Conservation (phyloP, 371 early-diverging fungal species). For the Mucor piriformis region DNA sequence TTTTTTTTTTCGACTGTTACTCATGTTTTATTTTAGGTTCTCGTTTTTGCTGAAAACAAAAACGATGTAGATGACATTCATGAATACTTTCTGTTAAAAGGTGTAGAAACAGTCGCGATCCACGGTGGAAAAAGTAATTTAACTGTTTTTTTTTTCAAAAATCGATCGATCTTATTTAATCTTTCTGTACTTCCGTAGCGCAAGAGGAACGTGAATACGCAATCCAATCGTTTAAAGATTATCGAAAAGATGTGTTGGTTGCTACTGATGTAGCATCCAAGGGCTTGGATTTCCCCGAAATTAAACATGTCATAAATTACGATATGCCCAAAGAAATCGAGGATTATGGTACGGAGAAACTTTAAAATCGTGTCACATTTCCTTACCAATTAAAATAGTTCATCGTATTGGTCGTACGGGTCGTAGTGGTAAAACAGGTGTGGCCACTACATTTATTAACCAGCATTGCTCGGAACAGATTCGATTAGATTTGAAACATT, state of each 20-base stretch:
- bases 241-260: conserved; percentile 86
- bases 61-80: conserved; percentile 99
- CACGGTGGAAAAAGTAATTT: conserved; percentile 92
- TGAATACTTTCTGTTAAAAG: conserved; percentile 90
- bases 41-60: conserved; percentile 99
- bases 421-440: conserved; percentile 95
- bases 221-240: conserved; percentile 78
- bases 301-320: conserved; percentile 92
- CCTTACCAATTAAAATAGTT: conserved; percentile 32
- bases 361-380: not conserved
- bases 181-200: conserved; percentile 34
- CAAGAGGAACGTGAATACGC: conserved; percentile 85
- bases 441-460: conserved; percentile 96
- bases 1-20: not conserved
- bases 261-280: conserved; percentile 94
- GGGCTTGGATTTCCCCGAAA: conserved; percentile 92
- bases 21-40: conserved; percentile 51
- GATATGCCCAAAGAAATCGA: conserved; percentile 98
- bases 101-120: conserved; percentile 92
- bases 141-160: not conserved
- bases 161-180: too few species aligned
- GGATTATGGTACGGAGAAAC: conserved; percentile 74
- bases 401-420: conserved; percentile 99
- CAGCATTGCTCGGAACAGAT: conserved; percentile 84
- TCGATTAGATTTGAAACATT: conserved; percentile 89